Base-by-base conservation (phyloP, 768 basidiomycete species). In the Amanita pseudoporphyria region DNA sequence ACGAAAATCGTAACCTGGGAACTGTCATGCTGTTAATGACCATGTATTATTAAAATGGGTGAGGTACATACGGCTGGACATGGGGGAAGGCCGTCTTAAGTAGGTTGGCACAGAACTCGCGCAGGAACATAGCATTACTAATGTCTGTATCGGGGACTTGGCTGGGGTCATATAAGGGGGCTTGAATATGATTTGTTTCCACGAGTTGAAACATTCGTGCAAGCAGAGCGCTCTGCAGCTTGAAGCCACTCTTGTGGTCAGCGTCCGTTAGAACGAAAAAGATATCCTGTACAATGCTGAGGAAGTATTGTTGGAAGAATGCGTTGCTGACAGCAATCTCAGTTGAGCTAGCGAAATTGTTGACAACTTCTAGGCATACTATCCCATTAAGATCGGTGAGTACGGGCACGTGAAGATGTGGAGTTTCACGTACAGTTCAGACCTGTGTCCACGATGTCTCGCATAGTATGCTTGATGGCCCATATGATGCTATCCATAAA, bases 381-480 rank as follows among this genome's bases (percentile, higher is more conserved):
- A 52, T 32, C 33, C 18, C 40, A 9, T 30, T n/a, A 54, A 22
- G 45, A 48, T 22, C 35, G 6, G 16, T 47, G 10, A 47, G 45
- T 37, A 16, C 14, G 35, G 47, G 4, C 13, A 56, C 40, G 49
- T 18, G 6, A 40, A 38, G 19, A 52, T 39, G 12, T 28, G 19
- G 41, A 14, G 45, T 38, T n/a, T 2, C 40, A 41, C 49, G 32
- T 68, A 90, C 87, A 62, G 59, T 84, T 87, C 52, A 90, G 66
- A 37, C 87, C 87, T 37, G 85, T 88, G 62, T 98, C 95, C 4
- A 92, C 90, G 54, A 99, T 96, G 65, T 98, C 95, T 48, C 95
- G 81, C 91, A 96, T 93, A 13, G 91, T 97, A 70, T 99, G 96
- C 67, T 99, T 99, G 72, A 97, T 95, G n/a, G 93, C 95, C 95